These are phyloP conservation scores for Amanita inopinata DNA, from an alignment of 768 basidiomycete genomes.

Conservation along the genomic window DNA sequence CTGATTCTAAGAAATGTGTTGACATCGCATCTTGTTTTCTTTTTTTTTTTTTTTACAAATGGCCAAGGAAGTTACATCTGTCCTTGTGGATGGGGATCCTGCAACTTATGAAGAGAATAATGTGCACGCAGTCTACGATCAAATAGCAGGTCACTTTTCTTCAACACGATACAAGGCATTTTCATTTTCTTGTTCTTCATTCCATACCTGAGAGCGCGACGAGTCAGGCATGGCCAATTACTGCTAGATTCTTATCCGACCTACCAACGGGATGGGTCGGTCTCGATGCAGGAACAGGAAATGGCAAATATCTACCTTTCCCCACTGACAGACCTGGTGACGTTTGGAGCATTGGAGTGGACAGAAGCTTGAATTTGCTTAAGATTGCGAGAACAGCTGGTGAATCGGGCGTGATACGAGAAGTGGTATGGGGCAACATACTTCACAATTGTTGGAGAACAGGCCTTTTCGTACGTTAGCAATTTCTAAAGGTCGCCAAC, in stretches of 20 bases:
- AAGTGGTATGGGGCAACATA: slow-evolving; percentile 77
- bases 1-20: not conserved
- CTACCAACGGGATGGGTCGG: slow-evolving; percentile 76
- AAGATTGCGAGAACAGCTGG: slow-evolving; percentile 63
- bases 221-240: slow-evolving; percentile 76
- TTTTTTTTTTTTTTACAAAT: not conserved
- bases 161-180: slow-evolving; percentile 81
- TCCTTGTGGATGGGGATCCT: slow-evolving; percentile 34
- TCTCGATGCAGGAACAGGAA: slow-evolving; percentile 92
- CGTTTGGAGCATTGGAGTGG: slow-evolving; percentile 73
- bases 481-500: not conserved
- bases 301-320: slow-evolving; percentile 91
- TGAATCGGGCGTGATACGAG: slow-evolving; percentile 32
- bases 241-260: slow-evolving; percentile 60
- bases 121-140: slow-evolving; percentile 78
- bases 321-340: slow-evolving; percentile 50
- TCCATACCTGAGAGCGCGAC: not conserved
- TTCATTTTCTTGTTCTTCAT: slow-evolving; percentile 1
- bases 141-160: slow-evolving; percentile 81
- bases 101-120: slow-evolving; percentile 59
- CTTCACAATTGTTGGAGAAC: slow-evolving; percentile 63
- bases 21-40: too few species aligned
- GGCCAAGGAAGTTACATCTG: slow-evolving; percentile 1
- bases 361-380: slow-evolving; percentile 75
- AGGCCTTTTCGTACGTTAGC: slow-evolving; percentile 59